Evolutionary conservation across 2,329 filamentous ascomycete genomes (phyloP).

Genomic region (Tolypocladium paradoxum): DNA sequence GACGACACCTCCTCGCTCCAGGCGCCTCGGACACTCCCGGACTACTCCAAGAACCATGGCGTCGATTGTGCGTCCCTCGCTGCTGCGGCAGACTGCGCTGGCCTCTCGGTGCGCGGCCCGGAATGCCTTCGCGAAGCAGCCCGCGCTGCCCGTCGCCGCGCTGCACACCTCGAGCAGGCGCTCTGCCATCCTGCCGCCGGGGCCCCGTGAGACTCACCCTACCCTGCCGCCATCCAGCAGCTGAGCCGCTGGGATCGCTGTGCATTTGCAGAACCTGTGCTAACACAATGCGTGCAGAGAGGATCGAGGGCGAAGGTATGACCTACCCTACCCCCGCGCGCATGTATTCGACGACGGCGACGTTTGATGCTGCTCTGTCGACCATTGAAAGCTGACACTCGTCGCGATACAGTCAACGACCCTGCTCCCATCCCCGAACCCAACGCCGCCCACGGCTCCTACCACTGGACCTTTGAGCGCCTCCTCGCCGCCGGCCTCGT

Average conservation of each 20-base stretch:
- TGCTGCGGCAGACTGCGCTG: constrained; percentile 42
- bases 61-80: constrained; percentile 42
- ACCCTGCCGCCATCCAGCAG: not conserved
- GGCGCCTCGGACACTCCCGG: not conserved
- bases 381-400: constrained; percentile 1
- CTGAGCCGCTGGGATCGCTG: not conserved
- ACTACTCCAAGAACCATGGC: constrained; percentile 30
- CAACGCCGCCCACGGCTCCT: constrained; percentile 76
- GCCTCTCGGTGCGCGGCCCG: constrained; percentile 27
- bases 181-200: constrained; percentile 73
- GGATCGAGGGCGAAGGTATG: constrained; percentile 64
- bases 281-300: constrained; percentile 46
- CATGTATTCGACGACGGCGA: not conserved
- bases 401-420: constrained; percentile 62
- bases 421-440: constrained; percentile 63
- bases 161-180: constrained; percentile 76
- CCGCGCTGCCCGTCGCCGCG: constrained; percentile 51
- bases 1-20: not conserved
- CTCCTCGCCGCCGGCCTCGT: constrained; percentile 70
- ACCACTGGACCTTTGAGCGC: constrained; percentile 98
- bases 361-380: not conserved
- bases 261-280: constrained; percentile 13
- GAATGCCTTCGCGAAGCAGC: constrained; percentile 20
- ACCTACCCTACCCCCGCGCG: constrained; percentile 1
- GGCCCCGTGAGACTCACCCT: constrained; percentile 58